Conservation (phyloP, 192 early-diverging fungal genomes). For the Thoreauomyces humboldtii region DNA sequence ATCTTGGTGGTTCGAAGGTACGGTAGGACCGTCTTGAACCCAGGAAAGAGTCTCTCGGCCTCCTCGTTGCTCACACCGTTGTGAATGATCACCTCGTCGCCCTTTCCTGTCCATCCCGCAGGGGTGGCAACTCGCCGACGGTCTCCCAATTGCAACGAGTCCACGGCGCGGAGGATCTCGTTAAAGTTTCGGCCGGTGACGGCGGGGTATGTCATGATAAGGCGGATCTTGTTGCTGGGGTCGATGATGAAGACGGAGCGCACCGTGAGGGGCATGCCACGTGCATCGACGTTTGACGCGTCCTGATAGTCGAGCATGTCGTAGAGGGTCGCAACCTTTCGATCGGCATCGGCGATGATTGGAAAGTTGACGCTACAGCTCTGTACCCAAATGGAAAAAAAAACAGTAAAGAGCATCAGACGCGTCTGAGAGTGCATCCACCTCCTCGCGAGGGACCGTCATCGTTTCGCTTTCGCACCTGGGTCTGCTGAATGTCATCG, state of each 20-base stretch:
- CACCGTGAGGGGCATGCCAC: slow-evolving; percentile 92
- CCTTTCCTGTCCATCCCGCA: slow-evolving; percentile 84
- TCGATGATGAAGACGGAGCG: slow-evolving; percentile 96
- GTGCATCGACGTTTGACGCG: slow-evolving; percentile 79
- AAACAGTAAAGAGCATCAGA: no score
- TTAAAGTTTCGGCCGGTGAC: slow-evolving; percentile 94
- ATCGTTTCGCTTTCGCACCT: slow-evolving; percentile 26
- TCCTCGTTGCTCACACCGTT: slow-evolving; percentile 77
- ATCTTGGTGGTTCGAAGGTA: slow-evolving; percentile 71
- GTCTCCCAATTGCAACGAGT: slow-evolving; percentile 91
- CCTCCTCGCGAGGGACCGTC: no score
- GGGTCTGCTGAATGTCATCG: slow-evolving; percentile 87
- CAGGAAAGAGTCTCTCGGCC: slow-evolving; percentile 77
- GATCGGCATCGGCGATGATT: slow-evolving; percentile 90
- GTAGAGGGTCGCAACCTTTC: slow-evolving; percentile 85
- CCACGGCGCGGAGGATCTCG: slow-evolving; percentile 90
- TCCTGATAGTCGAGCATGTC: slow-evolving; percentile 98
- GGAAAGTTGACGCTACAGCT: slow-evolving; percentile 77
- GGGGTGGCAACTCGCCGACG: slow-evolving; percentile 88
- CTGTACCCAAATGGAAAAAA: slow-evolving; percentile 40
- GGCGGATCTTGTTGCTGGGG: slow-evolving; percentile 84
- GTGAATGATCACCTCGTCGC: slow-evolving; percentile 87
- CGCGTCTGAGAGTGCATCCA: no score
- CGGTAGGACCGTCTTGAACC: slow-evolving; percentile 74
- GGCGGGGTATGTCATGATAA: slow-evolving; percentile 91